Percentiles rank a stretch among this genome's conserved stretches.
These are phyloP conservation scores for Boletus rex-veris DNA, from an alignment of 768 basidiomycete species.

Conservation along the genomic window DNA sequence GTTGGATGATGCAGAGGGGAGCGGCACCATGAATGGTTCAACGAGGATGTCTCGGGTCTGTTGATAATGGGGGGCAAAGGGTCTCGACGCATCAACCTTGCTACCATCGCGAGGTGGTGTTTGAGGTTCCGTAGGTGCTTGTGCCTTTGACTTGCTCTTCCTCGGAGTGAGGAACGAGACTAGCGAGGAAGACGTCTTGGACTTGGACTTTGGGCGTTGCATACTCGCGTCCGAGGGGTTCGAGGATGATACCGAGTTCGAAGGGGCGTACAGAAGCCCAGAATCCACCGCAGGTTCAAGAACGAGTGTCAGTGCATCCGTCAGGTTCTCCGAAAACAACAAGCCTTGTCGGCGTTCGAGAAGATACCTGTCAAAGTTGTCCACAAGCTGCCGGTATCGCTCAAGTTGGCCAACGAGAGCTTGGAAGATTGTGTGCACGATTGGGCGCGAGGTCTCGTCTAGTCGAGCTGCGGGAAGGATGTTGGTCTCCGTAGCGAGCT, in stretches of 20 bases:
- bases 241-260: constrained; percentile 26
- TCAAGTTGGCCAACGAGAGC: constrained; percentile 80
- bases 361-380: constrained; percentile 81
- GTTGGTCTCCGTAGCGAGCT: constrained; percentile 53
- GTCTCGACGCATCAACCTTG: constrained; percentile 58
- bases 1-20: constrained; percentile 45
- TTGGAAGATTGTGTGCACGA: constrained; percentile 77
- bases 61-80: constrained; percentile 83
- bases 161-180: constrained; percentile 80
- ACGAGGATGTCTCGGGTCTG: constrained; percentile 68
- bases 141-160: constrained; percentile 50
- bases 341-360: constrained; percentile 85
- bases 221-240: constrained; percentile 32
- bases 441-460: constrained; percentile 70
- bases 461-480: constrained; percentile 63
- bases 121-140: constrained; percentile 37
- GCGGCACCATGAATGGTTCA: constrained; percentile 62
- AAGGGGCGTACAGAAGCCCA: constrained; percentile 12
- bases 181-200: constrained; percentile 58
- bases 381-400: constrained; percentile 68
- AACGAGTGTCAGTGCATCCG: constrained; percentile 77
- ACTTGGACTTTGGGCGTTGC: constrained; percentile 44
- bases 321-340: constrained; percentile 87
- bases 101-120: constrained; percentile 42
- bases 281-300: constrained; percentile 60